Base-by-base conservation (phyloP, 768 basidiomycete genomes). In the Suillus sp. region DNA sequence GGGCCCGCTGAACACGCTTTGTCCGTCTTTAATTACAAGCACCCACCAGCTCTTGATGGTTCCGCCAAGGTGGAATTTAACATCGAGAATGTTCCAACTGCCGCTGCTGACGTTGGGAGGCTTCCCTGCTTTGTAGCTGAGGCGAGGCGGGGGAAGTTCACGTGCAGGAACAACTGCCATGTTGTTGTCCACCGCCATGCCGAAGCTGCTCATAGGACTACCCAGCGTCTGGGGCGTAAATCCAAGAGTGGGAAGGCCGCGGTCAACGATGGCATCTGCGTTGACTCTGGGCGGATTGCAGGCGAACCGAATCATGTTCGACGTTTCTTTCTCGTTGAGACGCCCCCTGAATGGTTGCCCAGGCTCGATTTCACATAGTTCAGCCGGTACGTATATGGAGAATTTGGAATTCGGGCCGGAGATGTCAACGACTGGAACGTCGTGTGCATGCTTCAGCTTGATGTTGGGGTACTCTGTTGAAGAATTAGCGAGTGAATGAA, bases 61-160 rank as follows among this genome's bases (percentile, higher is more conserved):
- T 0, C 80, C 88, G 0, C 85, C 85, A 0, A 68, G 70, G 38
- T 87, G 85, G 69, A 94, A 92, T 69, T 86, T 85, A 60, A 90
- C 87, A 27, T 88, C 80, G 38, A 88, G 71, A 59, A 93, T 87
- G 65, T 93, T 93, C 92, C 92, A 94, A 43, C 84, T 83, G 0
- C 87, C 93, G 37, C 88, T 84, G 40, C 69, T 75, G 7, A 86
- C 81, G 16, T 75, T 80, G 3, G 72, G 60, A 73, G 78, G 70
- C 7, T 62, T 70, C 2, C 84, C 86, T 4, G 67, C 74, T 42
- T 74, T 77, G 69, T 94, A 94, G 2, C 77, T 77, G 57, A 93
- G 68, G 1, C 65, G 64, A 0, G 93, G 93, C 0, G 88, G 75
- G 0, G 76, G 77, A 1, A 95, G 83, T 63, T 90, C 82, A 18